phyloP scores from a whole-genome alignment of 2,329 filamentous ascomycete species.

The Dryadomyces sulphureus region DNA sequence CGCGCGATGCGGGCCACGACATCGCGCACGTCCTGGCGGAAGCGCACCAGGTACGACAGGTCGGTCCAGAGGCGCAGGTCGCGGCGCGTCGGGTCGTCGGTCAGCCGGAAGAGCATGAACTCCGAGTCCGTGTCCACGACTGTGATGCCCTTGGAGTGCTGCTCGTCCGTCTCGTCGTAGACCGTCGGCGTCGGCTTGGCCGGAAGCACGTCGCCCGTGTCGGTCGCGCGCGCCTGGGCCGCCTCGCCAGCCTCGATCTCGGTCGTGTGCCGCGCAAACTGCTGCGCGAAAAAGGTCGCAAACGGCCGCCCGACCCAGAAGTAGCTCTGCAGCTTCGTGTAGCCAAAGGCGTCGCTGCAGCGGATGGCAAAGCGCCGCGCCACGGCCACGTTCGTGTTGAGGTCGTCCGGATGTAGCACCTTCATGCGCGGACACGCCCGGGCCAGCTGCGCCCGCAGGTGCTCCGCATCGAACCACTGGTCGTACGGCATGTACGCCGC shows the following conservation, averaged over 20 bases:
- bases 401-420: constrained; percentile 15
- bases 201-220: not conserved
- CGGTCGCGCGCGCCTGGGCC: not conserved
- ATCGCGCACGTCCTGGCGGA: constrained; percentile 15
- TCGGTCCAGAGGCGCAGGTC: constrained; percentile 21
- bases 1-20: constrained; percentile 13
- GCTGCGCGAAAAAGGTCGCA: constrained; percentile 13
- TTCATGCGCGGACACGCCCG: constrained; percentile 18
- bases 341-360: constrained; percentile 13
- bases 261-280: constrained; percentile 4
- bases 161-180: not conserved
- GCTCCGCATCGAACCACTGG: constrained; percentile 19
- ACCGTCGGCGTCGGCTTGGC: not conserved
- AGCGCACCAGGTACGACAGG: constrained; percentile 17
- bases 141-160: constrained; percentile 14
- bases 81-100: constrained; percentile 20
- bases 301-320: constrained; percentile 19
- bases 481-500: constrained; percentile 18
- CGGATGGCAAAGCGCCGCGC: constrained; percentile 13
- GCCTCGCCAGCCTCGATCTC: not conserved
- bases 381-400: constrained; percentile 11
- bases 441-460: constrained; percentile 14
- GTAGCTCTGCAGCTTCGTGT: constrained; percentile 14
- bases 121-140: constrained; percentile 16
- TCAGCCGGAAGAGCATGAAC: constrained; percentile 20